Evolutionary conservation across 192 early-diverging fungal species (phyloP), one percentile per base, ranked within the genome.

Genomic region (Backusella parvicylindrica): DNA sequence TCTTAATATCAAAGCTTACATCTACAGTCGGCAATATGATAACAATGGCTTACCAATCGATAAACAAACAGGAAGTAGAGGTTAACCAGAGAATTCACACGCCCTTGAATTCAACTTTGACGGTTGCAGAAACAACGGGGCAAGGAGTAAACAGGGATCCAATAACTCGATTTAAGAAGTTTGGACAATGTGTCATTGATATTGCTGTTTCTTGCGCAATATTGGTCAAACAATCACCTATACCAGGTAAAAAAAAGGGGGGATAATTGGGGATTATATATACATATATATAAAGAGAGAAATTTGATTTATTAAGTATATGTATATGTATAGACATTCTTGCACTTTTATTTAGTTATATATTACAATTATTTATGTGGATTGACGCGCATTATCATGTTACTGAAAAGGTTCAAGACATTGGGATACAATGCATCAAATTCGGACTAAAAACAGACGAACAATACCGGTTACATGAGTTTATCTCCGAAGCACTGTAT

Each of bases 401-500:
- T n/a, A 84, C 81, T 28, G 82, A 84, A 60, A 83, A 81, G 47
- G 84, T 82, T 9, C 84, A 85, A 78, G 81, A 88, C 37, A 67
- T 88, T 43, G 75, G 82, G 4, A 79, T 82, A 38, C 47, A 79
- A 28, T 82, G 82, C 31, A 79, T 88, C 9, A 86, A 84, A 70
- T 71, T 81, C 36, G 78, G 80, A n/a, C 72, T 88, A n/a, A 80
- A 88, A 36, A 69, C 80, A 16, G 85, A 88, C 66, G 85, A 86
- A 65, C 80, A 88, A 64, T 88, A 88, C 75, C 82, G 80, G 1
- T 76, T 88, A 35, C 87, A 88, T 53, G 84, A 85, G 68, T 79
- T 77, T 33, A 76, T 84, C 3, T 83, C 83, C 2, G 85, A 88
- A 63, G 78, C 81, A 12, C 50, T 86, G 32, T 88, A 84, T 50